Evolutionary conservation across 1,284 basidiomycete species (phyloP).

Genomic region (Blastosporella zonata): DNA sequence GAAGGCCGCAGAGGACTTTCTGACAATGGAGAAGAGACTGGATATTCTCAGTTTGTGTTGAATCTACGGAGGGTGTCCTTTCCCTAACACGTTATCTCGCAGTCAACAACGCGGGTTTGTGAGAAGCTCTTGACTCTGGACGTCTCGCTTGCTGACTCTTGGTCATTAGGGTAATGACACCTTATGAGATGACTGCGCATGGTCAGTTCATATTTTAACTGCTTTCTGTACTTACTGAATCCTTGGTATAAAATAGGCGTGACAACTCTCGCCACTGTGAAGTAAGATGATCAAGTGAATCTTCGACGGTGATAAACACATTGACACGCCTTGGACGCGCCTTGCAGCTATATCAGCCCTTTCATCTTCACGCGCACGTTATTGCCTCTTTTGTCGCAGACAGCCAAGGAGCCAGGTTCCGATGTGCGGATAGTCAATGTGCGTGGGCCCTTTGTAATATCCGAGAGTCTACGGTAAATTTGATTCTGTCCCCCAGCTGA

Average conservation of each 20-base stretch:
- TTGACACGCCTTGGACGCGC: background rate
- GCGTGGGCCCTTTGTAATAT: slow-evolving; percentile 18
- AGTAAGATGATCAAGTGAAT: slow-evolving; percentile 28
- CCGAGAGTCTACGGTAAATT: background rate
- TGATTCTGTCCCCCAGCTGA: slow-evolving; percentile 17
- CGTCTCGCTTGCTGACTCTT: slow-evolving; percentile 1
- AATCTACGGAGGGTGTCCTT: background rate
- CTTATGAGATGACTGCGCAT: slow-evolving; percentile 29
- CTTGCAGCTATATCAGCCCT: slow-evolving; percentile 41
- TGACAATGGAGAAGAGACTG: slow-evolving; percentile 28
- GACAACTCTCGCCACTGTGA: slow-evolving; percentile 38
- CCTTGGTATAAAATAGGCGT: slow-evolving; percentile 16
- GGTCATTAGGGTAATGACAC: slow-evolving; percentile 15
- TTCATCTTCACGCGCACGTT: slow-evolving; percentile 46
- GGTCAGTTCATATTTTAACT: slow-evolving; percentile 23
- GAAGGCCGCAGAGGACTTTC: slow-evolving; percentile 37
- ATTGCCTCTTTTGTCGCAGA: slow-evolving; percentile 45
- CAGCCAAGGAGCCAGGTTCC: slow-evolving; percentile 37
- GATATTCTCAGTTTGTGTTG: slow-evolving; percentile 32
- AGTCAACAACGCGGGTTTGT: slow-evolving; percentile 29
- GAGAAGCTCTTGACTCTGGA: slow-evolving; percentile 4
- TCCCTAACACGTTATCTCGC: background rate
- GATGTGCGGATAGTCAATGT: slow-evolving; percentile 54
- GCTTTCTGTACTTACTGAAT: background rate
- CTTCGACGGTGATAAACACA: background rate